A percentile compares a stretch with the other conserved stretches of the same genome.
These are phyloP conservation scores for Teunomyces aglyptinius DNA, from an alignment of 805 yeast genomes.

Conservation along the genomic window DNA sequence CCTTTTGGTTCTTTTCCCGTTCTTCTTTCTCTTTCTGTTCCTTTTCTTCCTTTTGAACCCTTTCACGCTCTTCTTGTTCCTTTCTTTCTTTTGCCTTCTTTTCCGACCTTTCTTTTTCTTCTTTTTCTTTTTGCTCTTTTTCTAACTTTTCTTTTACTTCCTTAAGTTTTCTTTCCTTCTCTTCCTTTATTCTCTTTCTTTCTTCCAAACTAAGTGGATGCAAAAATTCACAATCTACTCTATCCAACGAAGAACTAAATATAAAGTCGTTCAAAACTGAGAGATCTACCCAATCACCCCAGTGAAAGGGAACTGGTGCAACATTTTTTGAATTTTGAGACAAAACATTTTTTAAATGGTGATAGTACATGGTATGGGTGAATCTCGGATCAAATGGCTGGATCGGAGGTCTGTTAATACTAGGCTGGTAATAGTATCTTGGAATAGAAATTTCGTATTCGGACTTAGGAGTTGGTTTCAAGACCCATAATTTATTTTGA, in stretches of 20 bases:
- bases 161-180: conserved; percentile 7
- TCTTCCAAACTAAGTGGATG: conserved; percentile 14
- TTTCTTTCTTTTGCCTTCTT: conserved; percentile 9
- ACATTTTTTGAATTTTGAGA: conserved; percentile 11
- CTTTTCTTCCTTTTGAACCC: conserved; percentile 8
- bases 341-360: conserved; percentile 8
- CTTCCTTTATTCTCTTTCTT: conserved; percentile 7
- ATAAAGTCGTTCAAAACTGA: conserved; percentile 30
- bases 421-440: conserved; percentile 8
- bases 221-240: conserved; percentile 14
- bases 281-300: conserved; percentile 58
- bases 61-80: conserved; percentile 9
- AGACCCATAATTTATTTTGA: conserved; percentile 21
- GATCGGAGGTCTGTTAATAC: conserved; percentile 13
- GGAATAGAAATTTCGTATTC: conserved; percentile 10
- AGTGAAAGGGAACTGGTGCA: conserved; percentile 42
- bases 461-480: conserved; percentile 5
- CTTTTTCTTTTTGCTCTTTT: conserved; percentile 9
- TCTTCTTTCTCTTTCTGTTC: conserved; percentile 7
- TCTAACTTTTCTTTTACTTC: conserved; percentile 5
- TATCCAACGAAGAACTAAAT: conserved; percentile 7
- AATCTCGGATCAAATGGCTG: conserved; percentile 28
- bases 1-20: no score
- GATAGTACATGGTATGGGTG: conserved; percentile 22
- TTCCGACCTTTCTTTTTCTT: conserved; percentile 8